Evolutionary conservation across 2,329 filamentous ascomycete genomes (phyloP), one percentile per base, ranked within the genome.

Genomic region (Aspergillus fijiensis): DNA sequence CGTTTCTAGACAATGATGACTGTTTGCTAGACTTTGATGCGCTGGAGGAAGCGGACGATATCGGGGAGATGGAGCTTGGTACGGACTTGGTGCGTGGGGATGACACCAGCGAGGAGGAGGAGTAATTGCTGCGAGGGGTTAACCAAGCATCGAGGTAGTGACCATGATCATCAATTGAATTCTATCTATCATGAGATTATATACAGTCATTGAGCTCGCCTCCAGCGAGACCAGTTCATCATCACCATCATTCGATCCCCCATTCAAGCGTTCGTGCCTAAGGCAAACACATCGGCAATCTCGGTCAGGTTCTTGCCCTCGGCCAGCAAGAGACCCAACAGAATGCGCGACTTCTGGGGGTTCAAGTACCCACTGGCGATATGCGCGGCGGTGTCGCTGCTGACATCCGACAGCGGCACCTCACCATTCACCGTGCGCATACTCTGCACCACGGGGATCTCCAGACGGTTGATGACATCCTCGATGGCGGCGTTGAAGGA

Each of bases 351-450:
- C 54, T 67, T 64, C 21, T 56, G 49, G 5, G 65, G 65, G 59
- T 65, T 67, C 54, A 67, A 39, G 51, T 60, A 65, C 10, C 68
- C 68, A 48, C 67, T 69, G 2, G 64, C 63, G 54, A 70, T 68
- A 10, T 60, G 58, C 33, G 65, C 68, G 2, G 64, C 63, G 51
- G 68, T 68, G 9, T 60, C 58, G 21, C 58, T 64, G 5, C 49
- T 47, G n/a, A 54, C 56, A 19, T 65, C 64, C 0, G 67, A 64
- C 21, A 60, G 57, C 9, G 69, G 68, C 4, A 69, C 68, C 50
- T 70, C 68, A 11, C 67, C 69, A 29, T 68, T 70, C 3, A 65
- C 67, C 14, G 67, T 70, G 23, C 68, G 65, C 16, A 65, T 64
- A 35, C 67, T 70, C 39, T 59, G 49, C 4, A 70, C 67, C 14